These are phyloP conservation scores for Silene vulgaris DNA, from an alignment of 179 eudicot species.

Conservation along the genomic window DNA sequence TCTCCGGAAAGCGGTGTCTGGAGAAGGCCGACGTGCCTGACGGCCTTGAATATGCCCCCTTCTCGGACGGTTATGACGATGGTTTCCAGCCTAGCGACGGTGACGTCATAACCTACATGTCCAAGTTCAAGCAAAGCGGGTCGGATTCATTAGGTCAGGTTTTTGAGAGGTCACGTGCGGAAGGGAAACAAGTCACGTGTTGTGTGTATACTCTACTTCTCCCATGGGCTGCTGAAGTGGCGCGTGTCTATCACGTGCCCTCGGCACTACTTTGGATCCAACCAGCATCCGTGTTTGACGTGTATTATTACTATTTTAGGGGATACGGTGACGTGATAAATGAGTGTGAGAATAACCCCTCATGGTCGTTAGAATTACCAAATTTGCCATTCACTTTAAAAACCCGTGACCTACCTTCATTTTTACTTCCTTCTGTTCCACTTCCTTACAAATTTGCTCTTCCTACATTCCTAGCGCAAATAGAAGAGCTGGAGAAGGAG, in stretches of 20 bases:
- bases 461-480: constrained; percentile 35
- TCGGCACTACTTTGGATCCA: constrained; percentile 59
- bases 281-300: constrained; percentile 42
- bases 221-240: constrained; percentile 53
- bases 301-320: constrained; percentile 51
- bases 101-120: background rate
- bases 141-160: constrained; percentile 23
- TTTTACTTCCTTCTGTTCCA: constrained; percentile 34
- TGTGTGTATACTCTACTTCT: constrained; percentile 50
- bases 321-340: constrained; percentile 32
- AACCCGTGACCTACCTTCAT: constrained; percentile 49
- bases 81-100: constrained; percentile 20
- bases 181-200: constrained; percentile 32
- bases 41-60: constrained; percentile 29
- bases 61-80: constrained; percentile 52
- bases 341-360: constrained; percentile 32
- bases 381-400: constrained; percentile 42
- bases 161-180: constrained; percentile 16
- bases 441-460: constrained; percentile 24
- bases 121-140: constrained; percentile 29
- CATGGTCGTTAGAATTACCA: constrained; percentile 40
- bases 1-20: constrained; percentile 33
- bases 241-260: constrained; percentile 37
- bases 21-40: constrained; percentile 18
- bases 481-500: constrained; percentile 29